Evolutionary conservation across 2,329 filamentous ascomycete species (phyloP), one percentile per base, ranked within the genome.

Genomic region (Ophiocordyceps camponoti-rufipedis): DNA sequence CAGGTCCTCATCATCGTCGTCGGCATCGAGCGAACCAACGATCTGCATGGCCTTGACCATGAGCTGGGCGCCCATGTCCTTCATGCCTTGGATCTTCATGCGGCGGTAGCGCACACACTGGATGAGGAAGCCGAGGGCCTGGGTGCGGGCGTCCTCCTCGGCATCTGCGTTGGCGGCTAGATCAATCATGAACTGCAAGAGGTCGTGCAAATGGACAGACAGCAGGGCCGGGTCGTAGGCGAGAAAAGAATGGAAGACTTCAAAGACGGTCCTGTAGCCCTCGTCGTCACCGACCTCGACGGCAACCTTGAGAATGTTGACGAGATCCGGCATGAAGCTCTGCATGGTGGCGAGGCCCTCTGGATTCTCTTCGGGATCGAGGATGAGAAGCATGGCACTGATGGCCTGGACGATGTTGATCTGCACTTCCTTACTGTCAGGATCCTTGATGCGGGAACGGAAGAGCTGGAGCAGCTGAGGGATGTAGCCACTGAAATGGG

Each of bases 161-260:
- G 85, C 72, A 38, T 82, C 71, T 41, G 74, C 82, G 64, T 93
- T 85, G 54, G 75, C 73, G 42, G 83, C 77, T 46, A 98, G 72
- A 48, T 91, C 81, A 56, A 94, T 82, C 85, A 96, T 96, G 70
- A 96, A 94, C 54, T 83, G 77, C 49, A 95, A 73, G 9, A 98
- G 74, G 56, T 95, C 86, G 59, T 82, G 85, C 58, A 98, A 85
- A 67, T 95, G 88, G 46, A 76, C 72, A 52, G 81, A 83, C 45
- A 96, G 70, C 44, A 96, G 75, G 42, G 85, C 76, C 29, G 85
- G 82, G 60, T 95, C 89, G 61, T 86, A 94, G 51, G 83, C 84
- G 45, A 98, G 75, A 56, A 95, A 80, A 44, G 85, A 91, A 69
- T 96, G 91, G 75, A 96, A 94, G 53, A 94, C 87, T 61, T 96